Evolutionary conservation across 257 asterid species (phyloP), one percentile per base, ranked within the genome.

Genomic region (Rauvolfia tetraphylla): DNA sequence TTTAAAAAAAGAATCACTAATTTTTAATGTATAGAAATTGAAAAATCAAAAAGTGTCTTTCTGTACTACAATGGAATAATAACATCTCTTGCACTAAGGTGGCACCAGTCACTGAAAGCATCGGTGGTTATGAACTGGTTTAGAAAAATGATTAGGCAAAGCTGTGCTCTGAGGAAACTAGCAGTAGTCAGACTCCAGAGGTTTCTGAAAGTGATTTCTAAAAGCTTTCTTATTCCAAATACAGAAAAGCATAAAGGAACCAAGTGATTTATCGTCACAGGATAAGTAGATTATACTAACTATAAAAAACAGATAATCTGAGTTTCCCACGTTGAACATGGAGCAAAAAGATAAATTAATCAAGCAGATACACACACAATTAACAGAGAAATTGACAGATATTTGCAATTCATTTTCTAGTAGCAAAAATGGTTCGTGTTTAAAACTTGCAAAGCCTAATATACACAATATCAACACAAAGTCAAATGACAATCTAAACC

Each of bases 361-460:
- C 51, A 46, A 14, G 56, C 11, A 1, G 72, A 27, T 39, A 14
- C 49, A 58, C 51, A 59, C 12, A 58, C 56, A 31, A 42, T 54
- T n/a, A 29, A 62, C 34, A 49, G 25, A 46, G 14, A 46, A 46
- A 13, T 46, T 4, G 51, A 81, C 61, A 36, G 10, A 56, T 68
- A 59, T 59, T 42, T 78, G 72, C 78, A 62, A 74, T 81, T 74
- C 76, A 73, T 59, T 69, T 59, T 74, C 80, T 61, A 74, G 57
- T 74, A 3, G 8, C 5, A 3, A 46, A 46, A 71, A 68, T 58
- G 42, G 61, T 72, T 29, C 8, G 3, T 46, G 51, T 49, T 73
- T 73, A 73, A 70, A 33, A 36, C 71, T 48, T 73, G 76, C 5
- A 13, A 46, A 3, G 51, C 51, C 51, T 46, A 46, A 6, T 46